Evolutionary conservation across 1,139 yeast species (phyloP), one percentile per base, ranked within the genome.

Genomic region (Debaryomyces fabryi): DNA sequence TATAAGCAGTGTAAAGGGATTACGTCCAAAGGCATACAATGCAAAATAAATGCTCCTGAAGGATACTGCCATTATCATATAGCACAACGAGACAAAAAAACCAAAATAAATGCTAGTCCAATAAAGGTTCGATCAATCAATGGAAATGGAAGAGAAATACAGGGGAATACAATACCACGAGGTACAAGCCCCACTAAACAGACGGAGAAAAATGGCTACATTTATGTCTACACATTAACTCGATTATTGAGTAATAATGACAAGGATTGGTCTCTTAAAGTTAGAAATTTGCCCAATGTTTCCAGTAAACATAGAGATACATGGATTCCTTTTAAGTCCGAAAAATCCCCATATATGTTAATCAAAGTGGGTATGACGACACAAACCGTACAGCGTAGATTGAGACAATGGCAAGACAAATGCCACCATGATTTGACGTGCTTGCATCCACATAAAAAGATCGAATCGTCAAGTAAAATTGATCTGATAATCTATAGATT

Each of bases 311-410:
- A 69, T 37, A 52, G 55, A 21, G 61, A 65, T 45, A 44, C 64
- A 47, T 64, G 78, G 75, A 58, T 59, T 6, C 56, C 65, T 4
- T 77, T 78, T 54, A 63, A 78, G 34, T 68, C 81, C 1, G 67
- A 64, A 39, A 65, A 67, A 37, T 68, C 73, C 21, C 59, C 64
- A 7, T 67, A 69, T 43, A 70, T 79, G 1, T 63, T 82, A 23
- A 63, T 83, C 15, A 83, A 83, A 50, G 75, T 83, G 3, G 88
- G 88, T 0, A 74, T 72, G 72, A 83, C 88, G 0, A 73, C 80
- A 1, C 76, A 74, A 38, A 60, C 69, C 0, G 83, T 82, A 0
- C 51, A 52, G 5, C 58, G 57, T 2, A 60, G 88, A 42, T 57
- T 83, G 25, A 59, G 58, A 42, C 86, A 83, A 57, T 83, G 88